A percentile compares a stretch with the other conserved stretches of the same genome.
Conservation (phyloP, 257 asterid species). For the Solanum pinnatisectum region DNA sequence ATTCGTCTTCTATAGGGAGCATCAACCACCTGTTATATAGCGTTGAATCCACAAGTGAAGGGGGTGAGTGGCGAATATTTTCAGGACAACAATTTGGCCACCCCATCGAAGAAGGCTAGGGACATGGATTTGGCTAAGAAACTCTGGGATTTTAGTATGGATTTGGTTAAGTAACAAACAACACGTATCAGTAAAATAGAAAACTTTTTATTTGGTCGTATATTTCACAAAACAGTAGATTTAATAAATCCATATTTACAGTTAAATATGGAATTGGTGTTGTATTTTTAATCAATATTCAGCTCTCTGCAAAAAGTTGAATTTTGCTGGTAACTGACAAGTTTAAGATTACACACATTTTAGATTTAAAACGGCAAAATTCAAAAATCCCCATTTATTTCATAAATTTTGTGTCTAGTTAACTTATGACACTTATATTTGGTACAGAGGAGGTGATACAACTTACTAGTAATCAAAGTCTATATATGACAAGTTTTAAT, state of each 20-base stretch:
- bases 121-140: conserved; percentile 43
- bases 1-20: conserved; percentile 45
- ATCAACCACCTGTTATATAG: conserved; percentile 64
- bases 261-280: neutral
- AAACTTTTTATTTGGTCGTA: neutral
- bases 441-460: neutral
- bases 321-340: neutral
- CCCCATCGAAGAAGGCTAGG: conserved; percentile 22
- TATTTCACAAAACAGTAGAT: neutral
- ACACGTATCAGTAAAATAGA: neutral
- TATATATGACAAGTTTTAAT: neutral
- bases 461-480: neutral
- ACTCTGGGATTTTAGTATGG: conserved; percentile 76
- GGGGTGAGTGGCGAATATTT: conserved; percentile 62
- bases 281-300: neutral
- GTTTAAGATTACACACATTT: neutral
- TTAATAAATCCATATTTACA: neutral
- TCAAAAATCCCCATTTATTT: neutral
- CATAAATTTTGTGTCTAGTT: neutral
- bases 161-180: conserved; percentile 18
- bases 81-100: conserved; percentile 45
- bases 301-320: neutral
- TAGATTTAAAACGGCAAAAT: no score
- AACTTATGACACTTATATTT: neutral
- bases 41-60: conserved; percentile 56